Percentiles rank a stretch among this genome's conserved stretches.
Evolutionary conservation across 345 rosid genomes (phyloP).

Genomic region (Lepidium sativum): DNA sequence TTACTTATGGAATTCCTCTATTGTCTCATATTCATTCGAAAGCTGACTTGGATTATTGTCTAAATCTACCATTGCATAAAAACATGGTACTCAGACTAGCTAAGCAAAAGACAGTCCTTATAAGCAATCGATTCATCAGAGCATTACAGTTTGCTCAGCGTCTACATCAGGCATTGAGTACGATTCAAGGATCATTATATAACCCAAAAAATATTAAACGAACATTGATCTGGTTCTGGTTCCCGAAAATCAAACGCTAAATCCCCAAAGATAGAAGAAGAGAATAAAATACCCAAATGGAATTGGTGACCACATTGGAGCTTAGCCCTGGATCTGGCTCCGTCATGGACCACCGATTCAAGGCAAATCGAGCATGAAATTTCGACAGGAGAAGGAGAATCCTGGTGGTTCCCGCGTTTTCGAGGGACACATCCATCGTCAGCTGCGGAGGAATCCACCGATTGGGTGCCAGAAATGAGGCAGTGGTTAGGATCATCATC

Average conservation of each 20-base stretch:
- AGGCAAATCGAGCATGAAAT: constrained; percentile 68
- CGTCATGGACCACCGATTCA: constrained; percentile 40
- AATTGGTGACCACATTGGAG: constrained; percentile 69
- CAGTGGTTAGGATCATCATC: constrained; percentile 17
- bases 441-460: constrained; percentile 1
- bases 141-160: neutral
- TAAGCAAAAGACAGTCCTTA: no score
- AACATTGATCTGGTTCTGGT: no score
- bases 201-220: neutral
- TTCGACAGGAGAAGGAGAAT: constrained; percentile 23
- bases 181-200: neutral
- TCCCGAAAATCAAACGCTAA: no score
- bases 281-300: constrained; percentile 42
- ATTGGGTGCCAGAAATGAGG: neutral
- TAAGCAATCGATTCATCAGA: neutral
- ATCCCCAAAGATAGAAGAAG: neutral
- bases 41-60: neutral
- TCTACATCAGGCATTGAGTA: neutral
- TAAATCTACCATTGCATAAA: neutral
- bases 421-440: constrained; percentile 10
- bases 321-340: constrained; percentile 56
- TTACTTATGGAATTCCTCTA: neutral
- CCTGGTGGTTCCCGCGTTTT: constrained; percentile 18
- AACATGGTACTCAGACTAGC: no score
- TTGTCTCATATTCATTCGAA: neutral